phyloP scores from a whole-genome alignment of 2,329 filamentous ascomycete species.

The Aspergillus aculeatus region DNA sequence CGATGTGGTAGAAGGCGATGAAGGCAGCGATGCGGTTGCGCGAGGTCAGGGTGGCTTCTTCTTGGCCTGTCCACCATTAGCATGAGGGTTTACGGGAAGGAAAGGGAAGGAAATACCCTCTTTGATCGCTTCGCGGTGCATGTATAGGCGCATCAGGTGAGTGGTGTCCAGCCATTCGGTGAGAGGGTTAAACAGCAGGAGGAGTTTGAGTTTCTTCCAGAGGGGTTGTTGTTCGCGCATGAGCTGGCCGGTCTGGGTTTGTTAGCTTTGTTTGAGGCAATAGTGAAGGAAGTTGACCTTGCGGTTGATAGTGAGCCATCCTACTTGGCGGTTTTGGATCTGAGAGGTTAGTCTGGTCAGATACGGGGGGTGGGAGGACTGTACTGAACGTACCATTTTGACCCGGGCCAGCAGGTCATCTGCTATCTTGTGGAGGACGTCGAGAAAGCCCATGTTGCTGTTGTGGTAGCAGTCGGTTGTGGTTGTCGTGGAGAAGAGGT shows the following conservation, averaged over 20 bases:
- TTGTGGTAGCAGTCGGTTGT: background rate
- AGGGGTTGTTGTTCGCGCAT: conserved; percentile 43
- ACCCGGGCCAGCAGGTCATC: conserved; percentile 9
- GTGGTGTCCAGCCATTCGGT: conserved; percentile 44
- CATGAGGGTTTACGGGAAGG: background rate
- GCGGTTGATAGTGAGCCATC: conserved; percentile 32
- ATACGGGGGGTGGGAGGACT: background rate
- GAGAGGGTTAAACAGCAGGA: conserved; percentile 44
- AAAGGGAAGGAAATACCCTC: conserved; percentile 20
- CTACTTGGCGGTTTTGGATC: conserved; percentile 31
- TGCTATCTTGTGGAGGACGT: conserved; percentile 1
- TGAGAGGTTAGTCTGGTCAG: background rate
- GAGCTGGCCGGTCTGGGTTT: conserved; percentile 30
- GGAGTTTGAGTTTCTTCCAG: conserved; percentile 43
- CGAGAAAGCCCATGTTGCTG: background rate
- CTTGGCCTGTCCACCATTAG: background rate
- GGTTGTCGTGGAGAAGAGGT: background rate
- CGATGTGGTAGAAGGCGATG: conserved; percentile 19
- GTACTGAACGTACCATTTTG: conserved; percentile 9
- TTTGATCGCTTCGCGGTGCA: conserved; percentile 37
- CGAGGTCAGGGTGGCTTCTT: conserved; percentile 31
- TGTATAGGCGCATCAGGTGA: conserved; percentile 36
- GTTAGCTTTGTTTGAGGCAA: background rate
- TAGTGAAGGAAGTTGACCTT: conserved; percentile 5
- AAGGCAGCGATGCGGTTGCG: conserved; percentile 37